phyloP scores from a whole-genome alignment of 176 grass and related monocot species.

The Bothriochloa decipiens region DNA sequence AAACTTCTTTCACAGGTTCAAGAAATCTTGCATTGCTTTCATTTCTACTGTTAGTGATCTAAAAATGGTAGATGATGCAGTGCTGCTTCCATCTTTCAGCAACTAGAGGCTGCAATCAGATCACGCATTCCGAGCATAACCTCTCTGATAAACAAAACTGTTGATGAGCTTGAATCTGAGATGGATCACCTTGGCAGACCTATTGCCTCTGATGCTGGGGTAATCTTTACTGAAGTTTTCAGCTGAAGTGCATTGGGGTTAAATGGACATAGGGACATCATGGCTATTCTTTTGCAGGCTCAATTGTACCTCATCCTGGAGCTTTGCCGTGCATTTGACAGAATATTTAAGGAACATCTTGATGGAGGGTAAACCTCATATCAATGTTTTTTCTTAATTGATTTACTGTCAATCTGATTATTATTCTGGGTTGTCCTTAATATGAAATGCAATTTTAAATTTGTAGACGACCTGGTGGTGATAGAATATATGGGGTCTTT shows the following conservation, averaged over 20 bases:
- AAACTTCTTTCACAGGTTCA: conserved; percentile 83
- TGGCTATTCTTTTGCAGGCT: conserved; percentile 58
- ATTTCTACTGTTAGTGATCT: conserved; percentile 3
- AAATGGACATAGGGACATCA: conserved; percentile 13
- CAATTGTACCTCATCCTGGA: conserved; percentile 92
- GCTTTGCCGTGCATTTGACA: conserved; percentile 90
- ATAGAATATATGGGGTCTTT: conserved; percentile 95
- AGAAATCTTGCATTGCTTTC: background rate
- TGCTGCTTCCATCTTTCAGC: conserved; percentile 55
- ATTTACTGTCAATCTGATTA: background rate
- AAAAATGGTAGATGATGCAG: conserved; percentile 32
- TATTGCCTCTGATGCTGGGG: conserved; percentile 83
- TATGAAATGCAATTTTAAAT: conserved; percentile 38
- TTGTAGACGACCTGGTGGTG: conserved; percentile 82
- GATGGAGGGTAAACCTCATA: conserved; percentile 81
- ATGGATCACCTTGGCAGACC: conserved; percentile 89
- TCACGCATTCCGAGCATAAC: conserved; percentile 85
- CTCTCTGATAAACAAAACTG: conserved; percentile 90
- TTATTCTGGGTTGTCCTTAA: conserved; percentile 4
- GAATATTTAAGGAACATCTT: conserved; percentile 98
- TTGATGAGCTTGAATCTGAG: conserved; percentile 95
- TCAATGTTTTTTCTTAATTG: conserved; percentile 1
- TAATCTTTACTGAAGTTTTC: conserved; percentile 50
- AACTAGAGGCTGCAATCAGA: conserved; percentile 86
- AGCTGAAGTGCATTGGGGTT: background rate